These are phyloP conservation scores for Amanita jacksonii DNA, from an alignment of 768 basidiomycete genomes.

Conservation along the genomic window DNA sequence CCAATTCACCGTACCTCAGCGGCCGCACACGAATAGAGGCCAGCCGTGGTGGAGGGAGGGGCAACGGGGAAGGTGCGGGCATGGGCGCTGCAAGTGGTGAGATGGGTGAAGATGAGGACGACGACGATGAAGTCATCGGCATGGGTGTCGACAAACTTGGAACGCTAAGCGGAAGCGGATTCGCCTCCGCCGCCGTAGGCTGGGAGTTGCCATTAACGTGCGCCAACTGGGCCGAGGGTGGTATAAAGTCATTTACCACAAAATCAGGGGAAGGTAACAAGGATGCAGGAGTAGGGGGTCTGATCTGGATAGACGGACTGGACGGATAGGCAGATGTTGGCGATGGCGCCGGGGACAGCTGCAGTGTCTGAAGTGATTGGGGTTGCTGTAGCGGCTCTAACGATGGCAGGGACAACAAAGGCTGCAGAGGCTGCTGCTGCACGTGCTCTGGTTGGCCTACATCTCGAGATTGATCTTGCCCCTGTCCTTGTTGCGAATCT, in stretches of 20 bases:
- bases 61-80: slow-evolving; percentile 18
- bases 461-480: no score
- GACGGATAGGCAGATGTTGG: not conserved
- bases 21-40: slow-evolving; percentile 21
- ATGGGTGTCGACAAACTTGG: no score
- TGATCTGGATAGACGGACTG: not conserved
- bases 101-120: not conserved
- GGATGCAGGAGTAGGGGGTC: not conserved
- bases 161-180: no score
- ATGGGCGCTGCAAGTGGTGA: slow-evolving; percentile 3
- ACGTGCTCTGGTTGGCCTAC: no score
- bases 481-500: no score
- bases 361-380: not conserved
- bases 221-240: no score
- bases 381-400: not conserved
- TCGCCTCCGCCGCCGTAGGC: no score
- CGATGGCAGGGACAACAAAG: not conserved
- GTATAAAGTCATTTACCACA: not conserved
- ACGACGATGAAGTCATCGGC: no score
- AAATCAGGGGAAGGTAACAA: not conserved
- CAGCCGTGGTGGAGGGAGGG: slow-evolving; percentile 26
- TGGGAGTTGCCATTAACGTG: no score
- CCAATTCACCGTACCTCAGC: slow-evolving; percentile 20
- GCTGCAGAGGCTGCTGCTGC: no score
- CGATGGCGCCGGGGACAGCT: not conserved